Conservation (phyloP, 2,329 filamentous ascomycete genomes). For the Cladosporium sp. region DNA sequence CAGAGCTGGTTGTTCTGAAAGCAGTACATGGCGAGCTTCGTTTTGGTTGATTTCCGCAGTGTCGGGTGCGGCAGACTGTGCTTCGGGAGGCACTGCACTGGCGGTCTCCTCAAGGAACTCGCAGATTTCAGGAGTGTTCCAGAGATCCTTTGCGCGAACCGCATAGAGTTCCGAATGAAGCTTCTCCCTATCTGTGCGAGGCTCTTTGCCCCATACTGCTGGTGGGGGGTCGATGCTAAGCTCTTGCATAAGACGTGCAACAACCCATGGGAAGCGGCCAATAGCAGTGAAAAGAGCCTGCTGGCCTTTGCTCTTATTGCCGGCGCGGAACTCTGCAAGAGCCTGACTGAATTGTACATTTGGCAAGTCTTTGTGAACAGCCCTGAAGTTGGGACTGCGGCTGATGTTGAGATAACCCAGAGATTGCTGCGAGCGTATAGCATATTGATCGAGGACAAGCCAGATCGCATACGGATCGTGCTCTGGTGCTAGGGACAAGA, state of each 20-base stretch:
- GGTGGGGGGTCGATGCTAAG: constrained; percentile 73
- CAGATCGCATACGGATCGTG: constrained; percentile 79
- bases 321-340: constrained; percentile 69
- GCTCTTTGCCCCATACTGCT: constrained; percentile 74
- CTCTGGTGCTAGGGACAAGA: constrained; percentile 67
- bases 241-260: constrained; percentile 73
- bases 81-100: constrained; percentile 44
- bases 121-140: constrained; percentile 73
- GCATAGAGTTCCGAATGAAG: constrained; percentile 75
- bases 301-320: constrained; percentile 62
- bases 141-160: constrained; percentile 72
- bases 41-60: constrained; percentile 44
- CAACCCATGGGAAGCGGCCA: constrained; percentile 75
- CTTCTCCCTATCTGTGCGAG: constrained; percentile 60
- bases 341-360: constrained; percentile 74
- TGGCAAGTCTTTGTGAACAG: constrained; percentile 52
- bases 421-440: constrained; percentile 73
- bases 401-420: constrained; percentile 70
- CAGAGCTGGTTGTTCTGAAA: constrained; percentile 69
- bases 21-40: constrained; percentile 71
- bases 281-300: constrained; percentile 65
- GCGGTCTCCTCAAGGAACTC: constrained; percentile 67
- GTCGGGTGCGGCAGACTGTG: constrained; percentile 39
- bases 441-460: constrained; percentile 77
- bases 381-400: constrained; percentile 46